Base-by-base conservation (phyloP, 2,329 filamentous ascomycete genomes). In the Alternaria arbusti region DNA sequence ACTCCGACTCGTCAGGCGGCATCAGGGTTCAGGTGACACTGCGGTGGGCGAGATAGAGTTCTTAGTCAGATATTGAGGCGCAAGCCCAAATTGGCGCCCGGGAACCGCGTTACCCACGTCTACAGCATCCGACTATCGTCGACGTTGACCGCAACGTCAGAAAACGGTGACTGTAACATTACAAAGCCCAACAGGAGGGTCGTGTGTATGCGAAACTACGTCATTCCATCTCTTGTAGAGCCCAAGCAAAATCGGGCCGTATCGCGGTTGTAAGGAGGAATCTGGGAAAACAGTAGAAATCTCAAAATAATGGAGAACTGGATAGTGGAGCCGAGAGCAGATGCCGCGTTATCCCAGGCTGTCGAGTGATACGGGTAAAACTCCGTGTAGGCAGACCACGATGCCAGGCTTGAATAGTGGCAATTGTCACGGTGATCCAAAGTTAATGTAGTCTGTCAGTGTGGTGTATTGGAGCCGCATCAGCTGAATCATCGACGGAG, bases 51-150 rank as follows among this genome's bases (percentile, higher is more conserved):
- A 64, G 64, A 70, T 75, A 68, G 57, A 67, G 65, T 72, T 74
- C 71, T 75, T 63, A 75, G 71, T 70, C 61, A 73, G 66, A 65
- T 69, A 64, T 59, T 65, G 69, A 73, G 65, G 68, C 70, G 70
- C 70, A 68, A 55, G 17, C 44, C 26, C 43, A 55, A 54, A 52
- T 54, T 51, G 59, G 61, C 60, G 61, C 57, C 52, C 58, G 49
- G 49, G 49, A 51, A 51, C 49, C 49, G 49, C 49, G 49, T 28
- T 51, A 51, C 49, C 32, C 26, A 51, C 49, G 17, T 51, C 49
- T 40, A 17, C 36, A 40, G 36, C 12, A 6, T 51, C 3, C 15
- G 28, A 51, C 30, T 30, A 51, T 51, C 22, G 20, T 51, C 49
- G 17, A 23, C 49, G 22, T 46, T 22, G 30, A 52, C 49, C 30